Conservation (phyloP, 192 early-diverging fungal species). For the Gryganskiella cystojenkinii region DNA sequence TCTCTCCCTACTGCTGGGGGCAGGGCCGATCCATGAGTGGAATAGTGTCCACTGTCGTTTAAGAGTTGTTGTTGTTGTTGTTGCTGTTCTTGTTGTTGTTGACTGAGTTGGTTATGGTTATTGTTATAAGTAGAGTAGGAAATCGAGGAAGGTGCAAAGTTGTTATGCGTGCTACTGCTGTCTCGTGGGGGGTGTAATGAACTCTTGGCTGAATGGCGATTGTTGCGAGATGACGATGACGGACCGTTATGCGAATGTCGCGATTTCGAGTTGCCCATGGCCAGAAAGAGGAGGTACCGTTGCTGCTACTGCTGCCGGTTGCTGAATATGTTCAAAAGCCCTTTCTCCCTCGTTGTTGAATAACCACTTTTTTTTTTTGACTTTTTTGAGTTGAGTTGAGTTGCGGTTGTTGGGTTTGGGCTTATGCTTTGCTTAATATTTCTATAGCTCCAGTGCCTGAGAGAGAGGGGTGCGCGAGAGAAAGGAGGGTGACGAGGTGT, state of each 20-base stretch:
- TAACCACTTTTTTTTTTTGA: too few species aligned
- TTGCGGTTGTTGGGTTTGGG: background rate
- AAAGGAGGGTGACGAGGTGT: too few species aligned
- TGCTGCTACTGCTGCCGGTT: background rate
- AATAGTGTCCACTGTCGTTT: slow-evolving; percentile 41
- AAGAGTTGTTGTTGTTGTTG: background rate
- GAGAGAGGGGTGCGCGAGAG: too few species aligned
- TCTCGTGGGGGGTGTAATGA: background rate
- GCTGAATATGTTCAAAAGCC: too few species aligned
- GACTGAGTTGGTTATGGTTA: background rate
- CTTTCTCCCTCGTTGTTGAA: too few species aligned
- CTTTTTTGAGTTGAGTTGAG: background rate
- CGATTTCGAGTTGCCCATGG: slow-evolving; percentile 45
- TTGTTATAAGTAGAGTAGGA: background rate
- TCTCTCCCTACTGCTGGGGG: background rate
- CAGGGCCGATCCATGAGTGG: slow-evolving; percentile 14
- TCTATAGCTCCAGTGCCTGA: too few species aligned
- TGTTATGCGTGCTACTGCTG: background rate
- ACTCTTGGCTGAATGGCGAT: background rate
- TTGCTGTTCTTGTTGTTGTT: slow-evolving; percentile 3
- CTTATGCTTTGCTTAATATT: too few species aligned
- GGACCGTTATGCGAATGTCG: slow-evolving; percentile 23
- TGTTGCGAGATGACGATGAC: slow-evolving; percentile 17
- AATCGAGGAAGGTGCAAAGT: background rate
- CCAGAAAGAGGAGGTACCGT: background rate